A percentile compares a stretch with the other conserved stretches of the same genome.
phyloP scores from a whole-genome alignment of 1,139 yeast genomes.

The Yamadazyma aaseri region DNA sequence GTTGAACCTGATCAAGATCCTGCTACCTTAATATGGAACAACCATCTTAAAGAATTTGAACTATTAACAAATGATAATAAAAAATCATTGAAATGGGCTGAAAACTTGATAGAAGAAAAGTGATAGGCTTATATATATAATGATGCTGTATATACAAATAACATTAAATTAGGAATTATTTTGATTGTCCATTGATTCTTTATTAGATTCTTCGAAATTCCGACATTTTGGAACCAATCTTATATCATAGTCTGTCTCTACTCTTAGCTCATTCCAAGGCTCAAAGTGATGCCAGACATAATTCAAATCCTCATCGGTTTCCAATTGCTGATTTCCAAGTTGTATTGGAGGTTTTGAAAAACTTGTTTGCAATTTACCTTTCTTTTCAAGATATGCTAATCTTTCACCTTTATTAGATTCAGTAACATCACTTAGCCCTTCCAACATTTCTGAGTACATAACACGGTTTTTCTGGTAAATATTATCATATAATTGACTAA shows the following conservation, averaged over 20 bases:
- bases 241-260: conserved; percentile 45
- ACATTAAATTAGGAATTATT: neutral
- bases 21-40: conserved; percentile 60
- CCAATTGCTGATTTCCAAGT: conserved; percentile 36
- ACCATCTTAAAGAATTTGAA: conserved; percentile 28
- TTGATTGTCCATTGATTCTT: neutral
- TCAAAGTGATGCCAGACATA: conserved; percentile 48
- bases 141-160: conserved; percentile 4
- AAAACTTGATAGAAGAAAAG: conserved; percentile 27
- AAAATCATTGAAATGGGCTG: conserved; percentile 36
- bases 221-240: conserved; percentile 44
- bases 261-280: conserved; percentile 52
- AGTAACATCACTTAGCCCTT: conserved; percentile 26
- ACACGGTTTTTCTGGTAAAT: conserved; percentile 23
- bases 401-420: conserved; percentile 41
- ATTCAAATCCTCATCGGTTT: conserved; percentile 43
- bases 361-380: conserved; percentile 22
- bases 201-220: conserved; percentile 2
- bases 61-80: conserved; percentile 13
- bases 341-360: conserved; percentile 38
- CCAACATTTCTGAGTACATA: conserved; percentile 22
- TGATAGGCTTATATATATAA: no score
- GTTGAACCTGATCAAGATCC: conserved; percentile 82
- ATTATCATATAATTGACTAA: conserved; percentile 23
- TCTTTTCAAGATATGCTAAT: conserved; percentile 35